Conservation (phyloP, 352 stramenopile genomes). For the Phytopythium chamaehyphon region DNA sequence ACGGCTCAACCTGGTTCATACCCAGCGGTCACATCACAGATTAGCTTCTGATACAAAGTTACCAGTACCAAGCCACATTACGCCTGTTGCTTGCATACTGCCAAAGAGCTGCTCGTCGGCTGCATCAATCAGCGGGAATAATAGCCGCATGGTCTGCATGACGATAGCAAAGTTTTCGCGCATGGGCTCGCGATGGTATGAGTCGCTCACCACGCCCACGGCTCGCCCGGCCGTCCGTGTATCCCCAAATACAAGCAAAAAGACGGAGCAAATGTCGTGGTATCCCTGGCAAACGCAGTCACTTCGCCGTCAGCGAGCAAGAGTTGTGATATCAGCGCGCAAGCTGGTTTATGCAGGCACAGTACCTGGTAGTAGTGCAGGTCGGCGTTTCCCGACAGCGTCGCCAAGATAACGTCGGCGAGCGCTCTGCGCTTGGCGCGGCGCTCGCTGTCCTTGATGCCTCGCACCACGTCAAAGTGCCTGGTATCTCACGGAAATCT, state of each 20-base stretch:
- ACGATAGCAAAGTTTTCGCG: conserved; percentile 77
- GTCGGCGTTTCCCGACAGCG: conserved; percentile 40
- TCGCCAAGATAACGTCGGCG: conserved; percentile 52
- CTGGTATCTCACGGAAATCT: conserved; percentile 12
- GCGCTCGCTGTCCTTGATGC: conserved; percentile 62
- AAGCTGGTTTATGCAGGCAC: too few species aligned
- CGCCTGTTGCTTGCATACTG: conserved; percentile 34
- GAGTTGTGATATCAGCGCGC: not conserved
- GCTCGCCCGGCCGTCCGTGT: conserved; percentile 56
- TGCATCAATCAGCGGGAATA: conserved; percentile 65
- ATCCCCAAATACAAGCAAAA: conserved; percentile 76
- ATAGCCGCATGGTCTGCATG: conserved; percentile 53
- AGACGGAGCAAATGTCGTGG: conserved; percentile 91
- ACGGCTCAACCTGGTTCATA: conserved; percentile 82
- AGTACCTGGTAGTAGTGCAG: conserved; percentile 81
- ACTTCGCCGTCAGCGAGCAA: too few species aligned
- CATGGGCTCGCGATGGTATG: conserved; percentile 90
- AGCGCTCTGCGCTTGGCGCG: conserved; percentile 53
- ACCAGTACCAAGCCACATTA: too few species aligned
- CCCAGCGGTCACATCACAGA: conserved; percentile 14
- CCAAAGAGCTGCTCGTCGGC: conserved; percentile 61
- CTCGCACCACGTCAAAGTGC: conserved; percentile 68
- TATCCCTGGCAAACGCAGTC: conserved; percentile 73
- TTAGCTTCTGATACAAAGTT: conserved; percentile 16
- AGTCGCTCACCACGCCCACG: conserved; percentile 68